Evolutionary conservation across 352 stramenopile species (phyloP).

Genomic region (Phytopythium cucurbitacearum): DNA sequence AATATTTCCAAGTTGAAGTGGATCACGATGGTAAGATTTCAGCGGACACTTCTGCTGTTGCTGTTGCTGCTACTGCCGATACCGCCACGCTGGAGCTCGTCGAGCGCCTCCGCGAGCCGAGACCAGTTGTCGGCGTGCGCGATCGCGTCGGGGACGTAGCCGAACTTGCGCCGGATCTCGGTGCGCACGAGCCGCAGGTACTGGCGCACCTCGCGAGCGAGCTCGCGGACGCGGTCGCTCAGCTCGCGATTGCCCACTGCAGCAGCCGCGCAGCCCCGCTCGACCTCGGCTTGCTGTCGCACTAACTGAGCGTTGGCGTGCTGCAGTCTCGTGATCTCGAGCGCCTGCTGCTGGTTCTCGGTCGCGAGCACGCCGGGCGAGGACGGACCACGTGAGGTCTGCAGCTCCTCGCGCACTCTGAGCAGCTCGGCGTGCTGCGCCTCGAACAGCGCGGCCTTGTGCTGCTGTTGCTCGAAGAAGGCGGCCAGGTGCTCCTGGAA

Average conservation of each 20-base stretch:
- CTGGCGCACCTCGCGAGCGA: conserved; percentile 57
- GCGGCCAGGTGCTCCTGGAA: conserved; percentile 43
- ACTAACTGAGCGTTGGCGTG: conserved; percentile 20
- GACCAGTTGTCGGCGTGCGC: conserved; percentile 55
- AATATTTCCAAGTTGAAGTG: too few species aligned
- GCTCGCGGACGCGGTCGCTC: conserved; percentile 39
- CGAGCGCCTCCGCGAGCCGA: conserved; percentile 52
- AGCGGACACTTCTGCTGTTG: not conserved
- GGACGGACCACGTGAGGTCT: conserved; percentile 14
- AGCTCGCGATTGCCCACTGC: conserved; percentile 29
- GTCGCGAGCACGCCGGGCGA: conserved; percentile 12
- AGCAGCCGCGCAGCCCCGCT: conserved; percentile 11
- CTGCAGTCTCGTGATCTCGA: conserved; percentile 19
- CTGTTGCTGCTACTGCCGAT: too few species aligned
- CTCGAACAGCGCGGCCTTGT: conserved; percentile 40
- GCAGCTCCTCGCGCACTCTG: conserved; percentile 24
- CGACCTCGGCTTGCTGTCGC: conserved; percentile 9
- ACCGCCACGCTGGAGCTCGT: conserved; percentile 30
- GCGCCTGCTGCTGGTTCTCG: conserved; percentile 25
- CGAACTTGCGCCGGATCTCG: conserved; percentile 81
- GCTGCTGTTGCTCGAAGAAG: conserved; percentile 40
- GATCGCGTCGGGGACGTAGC: conserved; percentile 76
- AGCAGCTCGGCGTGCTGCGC: conserved; percentile 41
- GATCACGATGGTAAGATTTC: not conserved
- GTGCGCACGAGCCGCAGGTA: conserved; percentile 60